These are phyloP conservation scores for Fusarium euwallaceae DNA, from an alignment of 2,329 filamentous ascomycete genomes.

Conservation along the genomic window DNA sequence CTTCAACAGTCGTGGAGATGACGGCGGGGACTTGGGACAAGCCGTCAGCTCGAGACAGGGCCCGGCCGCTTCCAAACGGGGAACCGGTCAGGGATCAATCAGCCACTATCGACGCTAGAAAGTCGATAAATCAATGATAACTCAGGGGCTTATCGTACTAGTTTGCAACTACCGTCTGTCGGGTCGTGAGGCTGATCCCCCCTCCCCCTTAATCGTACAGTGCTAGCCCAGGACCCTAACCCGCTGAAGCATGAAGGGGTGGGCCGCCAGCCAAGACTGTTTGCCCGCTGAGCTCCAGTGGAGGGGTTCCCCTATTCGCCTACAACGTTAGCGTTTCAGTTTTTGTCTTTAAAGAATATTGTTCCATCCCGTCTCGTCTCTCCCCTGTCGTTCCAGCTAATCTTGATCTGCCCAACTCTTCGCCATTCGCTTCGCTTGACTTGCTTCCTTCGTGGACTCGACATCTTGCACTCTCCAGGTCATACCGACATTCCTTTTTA, in stretches of 20 bases:
- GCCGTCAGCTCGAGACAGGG: neutral
- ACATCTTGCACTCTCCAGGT: neutral
- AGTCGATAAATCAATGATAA: neutral
- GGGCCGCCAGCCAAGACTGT: neutral
- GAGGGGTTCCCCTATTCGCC: neutral
- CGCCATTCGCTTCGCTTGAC: neutral
- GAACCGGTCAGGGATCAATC: neutral
- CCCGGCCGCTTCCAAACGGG: neutral
- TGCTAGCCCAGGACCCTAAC: neutral
- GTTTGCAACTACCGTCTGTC: neutral
- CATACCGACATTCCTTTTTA: neutral
- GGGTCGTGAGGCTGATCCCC: neutral
- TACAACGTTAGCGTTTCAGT: neutral
- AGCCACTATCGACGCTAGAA: constrained; percentile 1
- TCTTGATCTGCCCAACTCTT: constrained; percentile 3
- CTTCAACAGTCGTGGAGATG: neutral
- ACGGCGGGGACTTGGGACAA: neutral
- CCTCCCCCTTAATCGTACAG: constrained; percentile 1
- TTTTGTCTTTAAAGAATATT: neutral
- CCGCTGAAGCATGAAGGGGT: neutral
- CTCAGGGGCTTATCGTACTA: constrained; percentile 4
- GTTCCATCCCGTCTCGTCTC: neutral
- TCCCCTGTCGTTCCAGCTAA: neutral
- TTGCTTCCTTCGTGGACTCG: neutral
- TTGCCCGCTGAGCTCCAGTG: neutral